Percentiles rank a stretch among this genome's conserved stretches.
phyloP scores from a whole-genome alignment of 2,329 filamentous ascomycete species.

The Colletotrichum gigasporum region DNA sequence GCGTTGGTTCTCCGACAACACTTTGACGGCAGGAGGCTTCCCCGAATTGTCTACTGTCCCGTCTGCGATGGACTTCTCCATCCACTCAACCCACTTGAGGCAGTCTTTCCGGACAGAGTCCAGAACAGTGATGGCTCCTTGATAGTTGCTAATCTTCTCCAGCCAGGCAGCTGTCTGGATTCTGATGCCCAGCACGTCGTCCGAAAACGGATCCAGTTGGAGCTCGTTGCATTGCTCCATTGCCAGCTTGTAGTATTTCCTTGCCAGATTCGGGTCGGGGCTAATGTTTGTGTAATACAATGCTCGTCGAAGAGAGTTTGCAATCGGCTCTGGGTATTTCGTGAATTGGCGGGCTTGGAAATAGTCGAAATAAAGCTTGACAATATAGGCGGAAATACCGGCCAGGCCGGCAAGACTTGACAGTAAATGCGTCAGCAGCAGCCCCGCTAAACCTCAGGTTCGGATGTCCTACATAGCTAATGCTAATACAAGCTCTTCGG shows the following conservation, averaged over 20 bases:
- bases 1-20: conserved; percentile 10
- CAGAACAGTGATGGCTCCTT: conserved; percentile 78
- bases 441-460: background rate
- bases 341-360: conserved; percentile 66
- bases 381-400: conserved; percentile 47
- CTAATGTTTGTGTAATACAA: conserved; percentile 86
- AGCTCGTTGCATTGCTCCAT: conserved; percentile 77
- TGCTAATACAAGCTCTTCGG: conserved; percentile 53
- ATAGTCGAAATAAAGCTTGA: conserved; percentile 60
- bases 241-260: conserved; percentile 86
- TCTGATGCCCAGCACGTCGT: conserved; percentile 90
- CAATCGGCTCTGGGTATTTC: conserved; percentile 73
- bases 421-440: conserved; percentile 33
- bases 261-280: conserved; percentile 77
- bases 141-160: conserved; percentile 77
- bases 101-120: conserved; percentile 80
- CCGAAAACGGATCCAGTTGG: conserved; percentile 86
- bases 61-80: conserved; percentile 60
- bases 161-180: conserved; percentile 83
- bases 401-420: conserved; percentile 46
- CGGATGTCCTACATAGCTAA: conserved; percentile 48
- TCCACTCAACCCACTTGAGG: conserved; percentile 64
- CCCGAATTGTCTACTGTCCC: conserved; percentile 55
- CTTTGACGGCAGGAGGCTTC: conserved; percentile 36
- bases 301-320: conserved; percentile 81